A percentile compares a stretch with the other conserved stretches of the same genome.
Evolutionary conservation across 208 protist genomes (phyloP).

Genomic region (Leishmania arabica): DNA sequence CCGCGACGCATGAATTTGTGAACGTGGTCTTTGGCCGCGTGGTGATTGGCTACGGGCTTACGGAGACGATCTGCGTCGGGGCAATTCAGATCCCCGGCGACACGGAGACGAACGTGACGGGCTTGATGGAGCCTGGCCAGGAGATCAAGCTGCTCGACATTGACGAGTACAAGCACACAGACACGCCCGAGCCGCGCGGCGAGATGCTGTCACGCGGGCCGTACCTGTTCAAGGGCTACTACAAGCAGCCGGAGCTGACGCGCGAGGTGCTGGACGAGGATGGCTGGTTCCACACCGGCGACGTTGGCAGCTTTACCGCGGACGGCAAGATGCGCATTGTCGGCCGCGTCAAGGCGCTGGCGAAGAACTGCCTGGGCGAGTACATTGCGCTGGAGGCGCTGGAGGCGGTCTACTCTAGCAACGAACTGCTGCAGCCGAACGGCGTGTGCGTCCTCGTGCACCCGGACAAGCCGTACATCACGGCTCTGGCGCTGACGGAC

Average conservation of each 20-base stretch:
- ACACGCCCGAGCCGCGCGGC: slow-evolving; percentile 69
- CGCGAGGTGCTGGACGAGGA: slow-evolving; percentile 84
- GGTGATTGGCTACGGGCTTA: slow-evolving; percentile 88
- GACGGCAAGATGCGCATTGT: slow-evolving; percentile 83
- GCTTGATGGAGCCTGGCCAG: slow-evolving; percentile 57
- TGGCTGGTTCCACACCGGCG: slow-evolving; percentile 93
- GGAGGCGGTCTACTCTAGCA: slow-evolving; percentile 69
- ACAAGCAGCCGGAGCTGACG: slow-evolving; percentile 89
- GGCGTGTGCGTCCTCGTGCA: slow-evolving; percentile 81
- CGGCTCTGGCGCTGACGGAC: slow-evolving; percentile 59
- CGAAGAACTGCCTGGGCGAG: slow-evolving; percentile 93
- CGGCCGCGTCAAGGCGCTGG: slow-evolving; percentile 91
- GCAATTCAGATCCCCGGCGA: slow-evolving; percentile 68
- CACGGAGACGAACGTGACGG: slow-evolving; percentile 53
- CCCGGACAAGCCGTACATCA: slow-evolving; percentile 77
- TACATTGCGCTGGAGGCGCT: slow-evolving; percentile 91
- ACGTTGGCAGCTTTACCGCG: slow-evolving; percentile 67
- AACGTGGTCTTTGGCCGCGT: slow-evolving; percentile 75
- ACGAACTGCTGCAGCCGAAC: slow-evolving; percentile 70
- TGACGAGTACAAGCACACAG: slow-evolving; percentile 82
- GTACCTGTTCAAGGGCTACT: slow-evolving; percentile 90
- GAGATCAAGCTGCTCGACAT: slow-evolving; percentile 95
- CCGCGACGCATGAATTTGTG: slow-evolving; percentile 82
- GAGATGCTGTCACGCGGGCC: slow-evolving; percentile 86
- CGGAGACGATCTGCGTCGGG: slow-evolving; percentile 86